These are phyloP conservation scores for Cryptosporidium meleagridis DNA, from an alignment of 169 alveolate species.

Conservation along the genomic window DNA sequence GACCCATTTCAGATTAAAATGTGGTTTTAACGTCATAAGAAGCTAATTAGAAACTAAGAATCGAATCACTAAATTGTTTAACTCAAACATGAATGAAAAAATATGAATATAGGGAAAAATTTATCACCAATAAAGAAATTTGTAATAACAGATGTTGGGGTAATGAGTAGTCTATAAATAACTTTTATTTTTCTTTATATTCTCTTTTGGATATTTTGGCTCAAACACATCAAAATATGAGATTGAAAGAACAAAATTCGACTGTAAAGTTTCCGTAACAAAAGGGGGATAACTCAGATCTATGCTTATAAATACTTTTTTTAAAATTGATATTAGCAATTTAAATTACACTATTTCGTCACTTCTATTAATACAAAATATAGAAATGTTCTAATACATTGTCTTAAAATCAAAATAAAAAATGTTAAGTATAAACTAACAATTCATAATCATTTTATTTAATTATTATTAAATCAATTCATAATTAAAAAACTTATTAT, in stretches of 20 bases:
- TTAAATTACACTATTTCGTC: background rate
- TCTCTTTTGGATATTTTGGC: background rate
- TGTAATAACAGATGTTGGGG: background rate
- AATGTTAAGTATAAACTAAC: too few relatives aligned
- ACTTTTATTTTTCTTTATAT: too few relatives aligned
- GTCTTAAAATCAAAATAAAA: background rate
- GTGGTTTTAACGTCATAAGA: slow-evolving; percentile 43
- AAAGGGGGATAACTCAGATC: too few relatives aligned
- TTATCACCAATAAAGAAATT: too few relatives aligned
- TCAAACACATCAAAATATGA: background rate
- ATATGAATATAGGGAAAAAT: too few relatives aligned
- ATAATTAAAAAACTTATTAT: background rate
- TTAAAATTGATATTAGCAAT: too few relatives aligned
- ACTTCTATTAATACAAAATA: too few relatives aligned
- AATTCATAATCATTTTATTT: background rate
- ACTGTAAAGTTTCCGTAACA: background rate
- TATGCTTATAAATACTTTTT: too few relatives aligned
- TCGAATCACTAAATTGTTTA: background rate
- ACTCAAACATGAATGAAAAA: background rate
- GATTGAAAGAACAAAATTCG: too few relatives aligned
- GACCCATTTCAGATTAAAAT: slow-evolving; percentile 46
- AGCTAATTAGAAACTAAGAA: background rate
- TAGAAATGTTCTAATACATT: too few relatives aligned
- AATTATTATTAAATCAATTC: too few relatives aligned
- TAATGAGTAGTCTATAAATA: background rate